phyloP scores from a whole-genome alignment of 352 stramenopile genomes.

The Phytophthora gonapodyides region DNA sequence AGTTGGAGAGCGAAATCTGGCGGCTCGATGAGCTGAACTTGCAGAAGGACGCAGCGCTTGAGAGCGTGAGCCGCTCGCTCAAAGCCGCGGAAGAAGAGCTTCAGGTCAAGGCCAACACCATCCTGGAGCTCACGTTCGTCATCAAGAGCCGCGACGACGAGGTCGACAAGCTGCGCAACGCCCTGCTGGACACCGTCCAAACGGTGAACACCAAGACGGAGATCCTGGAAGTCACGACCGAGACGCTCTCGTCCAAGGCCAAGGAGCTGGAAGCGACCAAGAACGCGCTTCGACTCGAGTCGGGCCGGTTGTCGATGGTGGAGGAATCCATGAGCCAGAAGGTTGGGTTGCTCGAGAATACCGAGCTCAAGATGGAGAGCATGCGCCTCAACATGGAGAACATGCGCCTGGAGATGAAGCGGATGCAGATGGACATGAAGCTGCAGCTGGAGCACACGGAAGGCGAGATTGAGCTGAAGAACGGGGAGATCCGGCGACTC shows the following conservation, averaged over 20 bases:
- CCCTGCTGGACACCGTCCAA: constrained; percentile 59
- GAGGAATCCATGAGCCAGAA: constrained; percentile 73
- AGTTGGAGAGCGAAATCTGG: constrained; percentile 38
- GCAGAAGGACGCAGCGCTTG: constrained; percentile 24
- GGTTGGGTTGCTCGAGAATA: constrained; percentile 62
- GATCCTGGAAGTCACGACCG: constrained; percentile 66
- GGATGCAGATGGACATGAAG: constrained; percentile 77
- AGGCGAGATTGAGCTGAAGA: constrained; percentile 73
- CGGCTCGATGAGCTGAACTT: constrained; percentile 30
- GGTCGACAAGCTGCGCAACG: constrained; percentile 55
- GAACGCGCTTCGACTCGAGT: constrained; percentile 60
- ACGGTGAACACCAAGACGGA: constrained; percentile 64
- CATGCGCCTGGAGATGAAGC: constrained; percentile 67
- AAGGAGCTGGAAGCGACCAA: constrained; percentile 66
- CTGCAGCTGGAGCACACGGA: constrained; percentile 68
- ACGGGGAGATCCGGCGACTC: constrained; percentile 66
- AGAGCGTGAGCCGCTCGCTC: constrained; percentile 37
- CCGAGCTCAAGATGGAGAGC: constrained; percentile 66
- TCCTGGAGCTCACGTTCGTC: constrained; percentile 77
- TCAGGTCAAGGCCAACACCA: constrained; percentile 59
- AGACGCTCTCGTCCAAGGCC: constrained; percentile 60
- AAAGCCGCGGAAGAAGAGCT: constrained; percentile 44
- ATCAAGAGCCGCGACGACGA: constrained; percentile 77
- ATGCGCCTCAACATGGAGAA: constrained; percentile 62
- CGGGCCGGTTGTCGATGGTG: constrained; percentile 51